Evolutionary conservation across 805 yeast species (phyloP).

Genomic region (Kodamaea fukazawae): DNA sequence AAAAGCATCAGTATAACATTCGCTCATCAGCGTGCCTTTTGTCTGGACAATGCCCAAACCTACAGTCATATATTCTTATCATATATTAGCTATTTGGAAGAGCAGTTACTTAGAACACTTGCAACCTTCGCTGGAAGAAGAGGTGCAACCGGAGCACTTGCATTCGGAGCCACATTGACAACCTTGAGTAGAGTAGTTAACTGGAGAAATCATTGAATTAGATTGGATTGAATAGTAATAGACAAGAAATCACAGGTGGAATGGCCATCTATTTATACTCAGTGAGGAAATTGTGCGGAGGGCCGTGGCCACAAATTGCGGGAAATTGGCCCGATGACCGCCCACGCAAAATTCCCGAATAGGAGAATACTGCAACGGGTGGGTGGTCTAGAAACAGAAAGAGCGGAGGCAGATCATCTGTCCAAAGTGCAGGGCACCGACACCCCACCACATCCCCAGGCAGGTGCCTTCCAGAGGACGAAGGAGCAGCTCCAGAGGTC

Average conservation of each 20-base stretch:
- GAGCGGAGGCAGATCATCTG: no score
- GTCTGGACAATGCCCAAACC: no score
- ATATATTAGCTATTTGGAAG: not conserved
- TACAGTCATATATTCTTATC: no score
- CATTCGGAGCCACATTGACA: conserved; percentile 22
- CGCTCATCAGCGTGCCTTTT: no score
- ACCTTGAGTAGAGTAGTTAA: conserved; percentile 11
- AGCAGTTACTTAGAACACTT: not conserved
- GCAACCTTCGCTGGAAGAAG: conserved; percentile 12
- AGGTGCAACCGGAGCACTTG: conserved; percentile 18
- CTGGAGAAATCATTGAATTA: conserved; percentile 10
- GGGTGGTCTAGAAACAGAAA: not conserved
- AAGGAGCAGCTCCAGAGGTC: no score
- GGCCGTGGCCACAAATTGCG: not conserved
- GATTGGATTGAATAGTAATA: not conserved
- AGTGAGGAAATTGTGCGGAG: conserved; percentile 3
- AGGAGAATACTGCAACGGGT: not conserved
- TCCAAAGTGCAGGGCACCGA: no score
- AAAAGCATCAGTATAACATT: no score
- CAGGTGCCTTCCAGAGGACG: no score
- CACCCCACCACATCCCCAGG: no score
- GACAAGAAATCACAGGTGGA: not conserved
- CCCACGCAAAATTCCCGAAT: not conserved
- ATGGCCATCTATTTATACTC: conserved; percentile 7
- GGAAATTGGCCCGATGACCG: no score